Conservation (phyloP, 345 rosid genomes). For the Isatis tinctoria region DNA sequence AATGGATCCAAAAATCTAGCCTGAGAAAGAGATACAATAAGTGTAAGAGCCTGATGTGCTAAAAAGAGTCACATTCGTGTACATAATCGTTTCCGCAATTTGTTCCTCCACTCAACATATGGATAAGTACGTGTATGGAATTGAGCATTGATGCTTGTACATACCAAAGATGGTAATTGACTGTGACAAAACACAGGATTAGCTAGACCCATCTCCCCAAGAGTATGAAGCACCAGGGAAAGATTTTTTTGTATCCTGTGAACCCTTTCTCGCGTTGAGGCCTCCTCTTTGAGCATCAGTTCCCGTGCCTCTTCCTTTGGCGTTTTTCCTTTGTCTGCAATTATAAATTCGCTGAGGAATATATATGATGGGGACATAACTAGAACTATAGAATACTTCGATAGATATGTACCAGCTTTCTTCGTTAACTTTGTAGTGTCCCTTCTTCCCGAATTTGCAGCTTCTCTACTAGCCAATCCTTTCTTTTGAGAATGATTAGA, state of each 20-base stretch:
- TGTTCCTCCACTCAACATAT: too few relatives aligned
- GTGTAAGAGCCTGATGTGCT: too few relatives aligned
- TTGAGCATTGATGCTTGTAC: conserved; percentile 22
- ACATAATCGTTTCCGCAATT: too few relatives aligned
- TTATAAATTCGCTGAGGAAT: conserved; percentile 13
- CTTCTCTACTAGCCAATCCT: conserved; percentile 58
- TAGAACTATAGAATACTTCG: conserved; percentile 8
- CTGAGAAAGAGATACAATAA: conserved; percentile 38
- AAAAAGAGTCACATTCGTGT: too few relatives aligned
- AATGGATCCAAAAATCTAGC: conserved; percentile 79
- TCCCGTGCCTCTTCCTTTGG: conserved; percentile 97
- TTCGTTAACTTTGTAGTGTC: conserved; percentile 59
- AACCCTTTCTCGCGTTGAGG: conserved; percentile 65
- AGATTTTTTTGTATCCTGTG: conserved; percentile 54
- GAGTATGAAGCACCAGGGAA: conserved; percentile 67
- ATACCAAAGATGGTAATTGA: conserved; percentile 83
- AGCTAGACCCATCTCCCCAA: conserved; percentile 86
- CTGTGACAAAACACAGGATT: conserved; percentile 95
- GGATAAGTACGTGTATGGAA: too few relatives aligned
- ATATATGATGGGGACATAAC: neutral
- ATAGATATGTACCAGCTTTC: conserved; percentile 55
- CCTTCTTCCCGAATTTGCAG: conserved; percentile 52
- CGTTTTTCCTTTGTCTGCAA: conserved; percentile 78
- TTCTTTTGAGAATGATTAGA: conserved; percentile 59
- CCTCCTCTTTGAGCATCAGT: conserved; percentile 87